Evolutionary conservation across 1,139 yeast species (phyloP), one percentile per base, ranked within the genome.

Genomic region (Eremothecium coryli): DNA sequence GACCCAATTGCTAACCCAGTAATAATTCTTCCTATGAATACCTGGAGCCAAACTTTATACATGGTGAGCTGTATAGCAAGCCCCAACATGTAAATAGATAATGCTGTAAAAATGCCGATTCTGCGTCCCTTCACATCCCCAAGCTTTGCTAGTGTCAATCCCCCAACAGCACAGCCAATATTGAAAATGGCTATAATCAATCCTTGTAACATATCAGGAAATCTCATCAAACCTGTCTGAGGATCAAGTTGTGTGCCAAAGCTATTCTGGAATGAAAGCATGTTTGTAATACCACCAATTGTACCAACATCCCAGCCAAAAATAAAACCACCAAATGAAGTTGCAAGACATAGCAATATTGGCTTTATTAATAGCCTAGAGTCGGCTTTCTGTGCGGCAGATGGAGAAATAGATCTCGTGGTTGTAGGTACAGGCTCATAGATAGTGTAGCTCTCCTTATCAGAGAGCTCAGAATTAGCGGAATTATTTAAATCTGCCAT

Each of bases 281-380:
- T 67, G 50, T 74, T 74, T 20, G 77, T 67, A 38, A 77, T 64
- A 22, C 84, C 84, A 28, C 84, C 81, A 48, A 78, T 69, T 31
- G 81, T 76, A 37, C 86, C 86, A 35, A 81, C 75, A 59, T 79
- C 88, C 65, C 75, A 78, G 22, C 88, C 88, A 49, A 76, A 76
- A 11, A 76, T 71, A 41, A 76, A 73, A 3, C 86, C 88, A 29
- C 82, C 78, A 42, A 75, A 68, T 3, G 84, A 72, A 6, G 56
- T 49, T 2, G 46, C 35, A 6, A 50, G 31, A 38, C 64, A 60
- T 25, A 70, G 62, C 25, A 68, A 49, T 18, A 66, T 38, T 4
- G 55, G 51, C 10, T 30, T 31, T 5, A 38, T 14, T 9, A 43
- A 25, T 5, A n/a, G n/a, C n/a, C n/a, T n/a, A n/a, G n/a, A n/a